A percentile compares a stretch with the other conserved stretches of the same genome.
phyloP scores from a whole-genome alignment of 495 filamentous ascomycete species.

The Penicillium subrubescens region DNA sequence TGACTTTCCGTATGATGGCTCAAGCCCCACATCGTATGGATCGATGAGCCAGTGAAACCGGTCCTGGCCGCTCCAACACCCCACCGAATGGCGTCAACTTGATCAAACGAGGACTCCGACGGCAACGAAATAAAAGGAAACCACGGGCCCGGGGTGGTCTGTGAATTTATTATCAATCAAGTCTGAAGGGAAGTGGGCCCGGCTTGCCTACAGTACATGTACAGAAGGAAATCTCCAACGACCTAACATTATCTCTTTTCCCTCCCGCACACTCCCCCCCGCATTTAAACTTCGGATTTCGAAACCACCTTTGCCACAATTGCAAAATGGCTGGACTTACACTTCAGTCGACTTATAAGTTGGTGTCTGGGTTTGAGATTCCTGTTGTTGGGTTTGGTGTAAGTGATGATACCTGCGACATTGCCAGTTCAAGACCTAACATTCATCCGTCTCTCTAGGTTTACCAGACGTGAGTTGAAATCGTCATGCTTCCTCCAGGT shows the following conservation, averaged over 20 bases:
- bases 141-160: slow-evolving; percentile 20
- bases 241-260: background rate
- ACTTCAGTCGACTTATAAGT: slow-evolving; percentile 65
- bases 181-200: background rate
- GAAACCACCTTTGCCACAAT: background rate
- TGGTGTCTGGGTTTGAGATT: slow-evolving; percentile 79
- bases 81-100: slow-evolving; percentile 21
- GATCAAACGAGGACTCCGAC: slow-evolving; percentile 6
- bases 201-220: background rate
- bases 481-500: background rate
- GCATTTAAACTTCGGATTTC: background rate
- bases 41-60: slow-evolving; percentile 17
- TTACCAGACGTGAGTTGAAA: slow-evolving; percentile 64
- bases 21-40: slow-evolving; percentile 13
- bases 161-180: slow-evolving; percentile 16
- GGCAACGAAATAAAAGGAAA: slow-evolving; percentile 7
- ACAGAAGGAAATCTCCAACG: background rate
- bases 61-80: slow-evolving; percentile 1
- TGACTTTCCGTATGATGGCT: background rate
- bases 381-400: slow-evolving; percentile 75
- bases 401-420: slow-evolving; percentile 30
- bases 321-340: slow-evolving; percentile 56
- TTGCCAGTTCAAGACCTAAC: background rate
- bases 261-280: background rate
- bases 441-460: slow-evolving; percentile 48